A percentile compares a stretch with the other conserved stretches of the same genome.
These are phyloP conservation scores for Pelargonium fulgidum DNA, from an alignment of 441 rosid genomes.

Conservation along the genomic window DNA sequence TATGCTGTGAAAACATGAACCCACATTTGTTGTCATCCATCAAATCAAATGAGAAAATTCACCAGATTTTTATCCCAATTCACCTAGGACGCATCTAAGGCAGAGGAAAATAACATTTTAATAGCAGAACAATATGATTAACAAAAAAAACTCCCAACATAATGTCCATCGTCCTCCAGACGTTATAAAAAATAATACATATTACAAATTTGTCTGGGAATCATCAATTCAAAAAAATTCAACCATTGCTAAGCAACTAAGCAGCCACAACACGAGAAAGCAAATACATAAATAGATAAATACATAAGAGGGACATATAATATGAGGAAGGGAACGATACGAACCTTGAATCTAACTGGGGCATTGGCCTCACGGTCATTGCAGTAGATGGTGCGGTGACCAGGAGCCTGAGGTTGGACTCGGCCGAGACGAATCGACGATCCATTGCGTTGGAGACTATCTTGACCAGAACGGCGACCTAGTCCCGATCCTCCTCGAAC, in stretches of 20 bases:
- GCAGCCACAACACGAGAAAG: neutral
- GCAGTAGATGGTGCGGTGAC: slow-evolving; percentile 71
- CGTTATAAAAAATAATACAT: neutral
- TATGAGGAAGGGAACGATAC: neutral
- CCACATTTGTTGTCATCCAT: neutral
- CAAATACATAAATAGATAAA: neutral
- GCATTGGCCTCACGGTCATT: slow-evolving; percentile 86
- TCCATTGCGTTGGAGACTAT: neutral
- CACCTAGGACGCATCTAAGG: neutral
- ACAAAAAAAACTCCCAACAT: neutral
- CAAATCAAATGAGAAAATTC: neutral
- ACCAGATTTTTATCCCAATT: neutral
- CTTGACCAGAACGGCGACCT: slow-evolving; percentile 22
- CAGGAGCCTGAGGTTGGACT: slow-evolving; percentile 88
- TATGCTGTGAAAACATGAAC: neutral
- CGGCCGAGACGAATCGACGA: slow-evolving; percentile 70
- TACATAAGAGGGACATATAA: neutral
- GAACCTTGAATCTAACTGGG: slow-evolving; percentile 65
- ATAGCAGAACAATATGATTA: neutral
- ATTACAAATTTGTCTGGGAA: neutral
- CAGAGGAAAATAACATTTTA: neutral
- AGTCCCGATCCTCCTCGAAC: slow-evolving; percentile 25
- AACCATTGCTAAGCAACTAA: neutral
- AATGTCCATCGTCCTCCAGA: neutral
- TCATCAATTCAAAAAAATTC: neutral